Conservation (phyloP, 2,329 filamentous ascomycete genomes). For the Fusarium mexicanum region DNA sequence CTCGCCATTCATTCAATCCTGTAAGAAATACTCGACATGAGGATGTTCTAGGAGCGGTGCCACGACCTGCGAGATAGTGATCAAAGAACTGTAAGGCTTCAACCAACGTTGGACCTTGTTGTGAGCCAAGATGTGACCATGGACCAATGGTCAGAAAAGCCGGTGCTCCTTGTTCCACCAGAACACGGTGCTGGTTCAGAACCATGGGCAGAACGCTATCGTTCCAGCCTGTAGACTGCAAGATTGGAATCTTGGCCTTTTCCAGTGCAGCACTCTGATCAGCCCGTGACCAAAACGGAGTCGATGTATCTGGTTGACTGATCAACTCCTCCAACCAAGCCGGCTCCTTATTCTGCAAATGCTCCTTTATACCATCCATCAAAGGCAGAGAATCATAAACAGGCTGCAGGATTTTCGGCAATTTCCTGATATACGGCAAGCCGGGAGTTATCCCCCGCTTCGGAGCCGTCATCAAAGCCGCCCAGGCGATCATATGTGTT, state of each 20-base stretch:
- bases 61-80: fast-evolving
- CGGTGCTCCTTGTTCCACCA: neutral
- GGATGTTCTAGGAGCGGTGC: fast-evolving
- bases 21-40: neutral
- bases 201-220: neutral
- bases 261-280: neutral
- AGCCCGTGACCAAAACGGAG: neutral
- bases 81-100: neutral
- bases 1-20: neutral
- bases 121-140: neutral
- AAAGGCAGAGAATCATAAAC: neutral
- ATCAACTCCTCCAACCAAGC: neutral
- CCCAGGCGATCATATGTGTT: neutral
- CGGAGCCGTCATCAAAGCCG: neutral
- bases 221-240: neutral
- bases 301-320: neutral
- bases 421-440: neutral
- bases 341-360: neutral
- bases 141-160: neutral
- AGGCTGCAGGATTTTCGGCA: neutral
- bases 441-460: neutral
- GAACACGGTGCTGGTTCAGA: neutral
- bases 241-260: neutral
- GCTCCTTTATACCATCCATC: neutral
- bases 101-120: neutral